Evolutionary conservation across 129 eudicot genomes (phyloP).

Genomic region (Flaveria ramosissima): DNA sequence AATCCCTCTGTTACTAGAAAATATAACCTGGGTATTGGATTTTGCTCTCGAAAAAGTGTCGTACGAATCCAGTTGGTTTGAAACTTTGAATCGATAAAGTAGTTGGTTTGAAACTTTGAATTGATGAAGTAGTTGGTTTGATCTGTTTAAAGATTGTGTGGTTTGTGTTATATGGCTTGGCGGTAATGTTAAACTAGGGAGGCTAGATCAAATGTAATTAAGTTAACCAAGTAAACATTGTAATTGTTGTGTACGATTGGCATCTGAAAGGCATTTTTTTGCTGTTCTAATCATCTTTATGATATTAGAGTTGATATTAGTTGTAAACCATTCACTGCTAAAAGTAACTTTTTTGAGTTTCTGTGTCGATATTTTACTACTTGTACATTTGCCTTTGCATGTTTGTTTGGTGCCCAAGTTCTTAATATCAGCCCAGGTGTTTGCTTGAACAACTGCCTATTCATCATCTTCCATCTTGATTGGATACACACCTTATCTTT

Average conservation of each 20-base stretch:
- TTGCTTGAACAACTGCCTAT: background rate
- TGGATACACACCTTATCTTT: background rate
- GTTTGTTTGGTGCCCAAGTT: background rate
- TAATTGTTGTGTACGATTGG: background rate
- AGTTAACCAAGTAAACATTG: background rate
- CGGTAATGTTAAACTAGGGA: background rate
- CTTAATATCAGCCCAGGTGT: background rate
- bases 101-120: background rate
- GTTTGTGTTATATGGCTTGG: constrained; percentile 11
- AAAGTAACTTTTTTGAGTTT: background rate
- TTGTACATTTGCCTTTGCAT: background rate
- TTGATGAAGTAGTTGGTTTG: background rate
- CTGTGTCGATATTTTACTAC: background rate
- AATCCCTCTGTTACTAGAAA: background rate
- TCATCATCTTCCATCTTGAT: background rate
- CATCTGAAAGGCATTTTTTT: background rate
- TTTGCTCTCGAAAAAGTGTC: too few relatives aligned
- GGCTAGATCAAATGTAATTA: constrained; percentile 10
- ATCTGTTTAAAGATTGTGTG: background rate
- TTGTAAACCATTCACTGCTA: background rate
- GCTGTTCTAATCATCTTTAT: background rate
- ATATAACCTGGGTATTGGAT: too few relatives aligned
- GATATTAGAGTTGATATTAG: background rate
- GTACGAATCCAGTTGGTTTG: background rate
- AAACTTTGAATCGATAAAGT: background rate